Conservation (phyloP, 2,329 filamentous ascomycete genomes). For the Aspergillus piperis region DNA sequence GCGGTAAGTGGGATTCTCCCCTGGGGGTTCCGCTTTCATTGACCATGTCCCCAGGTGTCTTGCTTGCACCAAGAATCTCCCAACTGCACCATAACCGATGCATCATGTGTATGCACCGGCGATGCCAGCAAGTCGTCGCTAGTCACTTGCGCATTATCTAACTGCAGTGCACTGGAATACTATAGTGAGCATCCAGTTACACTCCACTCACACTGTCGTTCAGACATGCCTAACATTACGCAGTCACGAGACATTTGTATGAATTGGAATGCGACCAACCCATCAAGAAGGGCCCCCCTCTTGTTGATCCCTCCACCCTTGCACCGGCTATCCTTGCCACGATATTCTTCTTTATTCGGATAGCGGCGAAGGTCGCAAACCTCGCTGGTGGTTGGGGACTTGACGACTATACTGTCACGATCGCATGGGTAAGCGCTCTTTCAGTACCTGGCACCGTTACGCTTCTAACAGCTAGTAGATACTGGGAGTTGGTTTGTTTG, state of each 20-base stretch:
- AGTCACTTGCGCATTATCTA: background rate
- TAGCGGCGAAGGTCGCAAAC: constrained; percentile 13
- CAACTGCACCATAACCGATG: background rate
- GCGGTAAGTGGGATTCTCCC: background rate
- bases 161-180: constrained; percentile 9
- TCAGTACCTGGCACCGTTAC: too few relatives aligned
- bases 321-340: constrained; percentile 17
- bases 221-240: constrained; percentile 8
- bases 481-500: constrained; percentile 14
- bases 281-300: constrained; percentile 10
- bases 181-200: constrained; percentile 3
- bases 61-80: background rate
- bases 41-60: background rate
- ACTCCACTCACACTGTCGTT: background rate
- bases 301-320: constrained; percentile 15
- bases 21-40: background rate
- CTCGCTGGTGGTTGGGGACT: constrained; percentile 20
- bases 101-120: constrained; percentile 10
- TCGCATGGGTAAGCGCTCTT: constrained; percentile 16
- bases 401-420: constrained; percentile 21
- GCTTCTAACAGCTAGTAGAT: constrained; percentile 1
- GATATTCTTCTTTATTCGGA: constrained; percentile 16
- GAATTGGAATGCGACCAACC: constrained; percentile 11
- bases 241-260: constrained; percentile 2
- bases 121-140: background rate